These are phyloP conservation scores for Monilinia laxa DNA, from an alignment of 2,329 filamentous ascomycete genomes.

Conservation along the genomic window DNA sequence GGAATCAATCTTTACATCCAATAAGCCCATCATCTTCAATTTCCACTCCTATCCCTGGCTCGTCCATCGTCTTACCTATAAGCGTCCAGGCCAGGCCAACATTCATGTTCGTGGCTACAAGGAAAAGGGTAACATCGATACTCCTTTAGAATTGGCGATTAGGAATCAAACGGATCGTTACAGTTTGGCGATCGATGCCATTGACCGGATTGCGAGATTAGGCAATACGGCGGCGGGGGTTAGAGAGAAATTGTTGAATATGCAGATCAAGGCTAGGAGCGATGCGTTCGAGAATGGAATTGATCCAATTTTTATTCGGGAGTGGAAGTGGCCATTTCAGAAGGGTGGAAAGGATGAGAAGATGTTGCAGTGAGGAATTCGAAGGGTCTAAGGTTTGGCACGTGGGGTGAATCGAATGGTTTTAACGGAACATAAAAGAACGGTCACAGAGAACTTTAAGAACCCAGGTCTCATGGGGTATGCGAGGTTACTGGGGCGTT, in stretches of 20 bases:
- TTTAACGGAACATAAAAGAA: neutral
- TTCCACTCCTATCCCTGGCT: slow-evolving; percentile 84
- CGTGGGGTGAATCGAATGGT: neutral
- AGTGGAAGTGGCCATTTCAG: slow-evolving; percentile 38
- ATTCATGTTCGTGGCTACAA: slow-evolving; percentile 76
- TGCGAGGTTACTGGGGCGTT: neutral
- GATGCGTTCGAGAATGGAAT: slow-evolving; percentile 69
- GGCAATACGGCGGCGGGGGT: slow-evolving; percentile 62
- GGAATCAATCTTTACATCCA: slow-evolving; percentile 66
- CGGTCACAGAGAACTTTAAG: neutral
- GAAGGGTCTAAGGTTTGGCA: too few relatives aligned
- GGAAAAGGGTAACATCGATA: slow-evolving; percentile 84
- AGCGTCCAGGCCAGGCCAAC: slow-evolving; percentile 65
- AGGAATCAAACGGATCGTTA: slow-evolving; percentile 76
- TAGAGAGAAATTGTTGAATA: slow-evolving; percentile 62
- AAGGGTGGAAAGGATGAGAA: slow-evolving; percentile 20
- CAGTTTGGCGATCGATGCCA: slow-evolving; percentile 73
- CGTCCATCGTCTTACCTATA: slow-evolving; percentile 74
- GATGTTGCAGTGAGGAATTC: slow-evolving; percentile 6
- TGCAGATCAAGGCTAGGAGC: slow-evolving; percentile 62
- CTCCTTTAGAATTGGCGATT: slow-evolving; percentile 74
- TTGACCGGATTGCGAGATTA: slow-evolving; percentile 61
- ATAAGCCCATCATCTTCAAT: slow-evolving; percentile 77
- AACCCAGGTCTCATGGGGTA: neutral
- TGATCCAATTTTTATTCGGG: slow-evolving; percentile 51